These are phyloP conservation scores for Daldinia eschscholtzii DNA, from an alignment of 2,329 filamentous ascomycete species.

Conservation along the genomic window DNA sequence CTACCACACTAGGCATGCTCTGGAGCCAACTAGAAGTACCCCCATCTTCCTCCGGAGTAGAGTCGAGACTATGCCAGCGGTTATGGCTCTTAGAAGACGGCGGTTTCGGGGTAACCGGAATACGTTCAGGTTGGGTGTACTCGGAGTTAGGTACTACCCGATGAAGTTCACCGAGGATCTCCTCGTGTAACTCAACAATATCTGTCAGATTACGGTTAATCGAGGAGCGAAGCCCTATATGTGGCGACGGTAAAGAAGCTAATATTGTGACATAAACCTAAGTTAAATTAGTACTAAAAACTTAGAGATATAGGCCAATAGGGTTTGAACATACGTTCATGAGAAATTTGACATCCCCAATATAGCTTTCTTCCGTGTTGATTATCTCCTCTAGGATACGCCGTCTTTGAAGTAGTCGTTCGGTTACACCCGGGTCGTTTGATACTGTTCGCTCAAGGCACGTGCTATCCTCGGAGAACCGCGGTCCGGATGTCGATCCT, in stretches of 20 bases:
- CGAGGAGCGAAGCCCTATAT: slow-evolving; percentile 74
- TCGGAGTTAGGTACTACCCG: slow-evolving; percentile 76
- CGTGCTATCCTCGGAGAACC: slow-evolving; percentile 74
- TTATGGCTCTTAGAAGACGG: slow-evolving; percentile 54
- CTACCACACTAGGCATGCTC: slow-evolving; percentile 64
- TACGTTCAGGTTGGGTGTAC: slow-evolving; percentile 62
- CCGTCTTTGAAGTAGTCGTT: slow-evolving; percentile 79
- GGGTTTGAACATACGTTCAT: slow-evolving; percentile 73
- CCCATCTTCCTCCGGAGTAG: slow-evolving; percentile 58
- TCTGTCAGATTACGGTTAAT: slow-evolving; percentile 84
- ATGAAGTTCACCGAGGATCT: slow-evolving; percentile 81
- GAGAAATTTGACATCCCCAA: slow-evolving; percentile 87
- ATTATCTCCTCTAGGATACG: slow-evolving; percentile 88
- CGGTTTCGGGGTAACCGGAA: slow-evolving; percentile 42
- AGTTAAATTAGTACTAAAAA: slow-evolving; percentile 20
- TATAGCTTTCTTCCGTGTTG: slow-evolving; percentile 87
- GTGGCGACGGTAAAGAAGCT: slow-evolving; percentile 75
- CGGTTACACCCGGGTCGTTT: slow-evolving; percentile 76
- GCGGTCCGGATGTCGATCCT: slow-evolving; percentile 69
- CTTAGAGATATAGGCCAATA: neutral
- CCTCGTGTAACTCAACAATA: slow-evolving; percentile 86
- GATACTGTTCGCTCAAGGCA: slow-evolving; percentile 67
- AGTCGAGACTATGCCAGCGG: slow-evolving; percentile 64
- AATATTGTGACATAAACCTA: slow-evolving; percentile 82
- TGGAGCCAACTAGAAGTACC: slow-evolving; percentile 58